Evolutionary conservation across 2,329 filamentous ascomycete genomes (phyloP).

Genomic region (Ophiosphaerella herpotricha): DNA sequence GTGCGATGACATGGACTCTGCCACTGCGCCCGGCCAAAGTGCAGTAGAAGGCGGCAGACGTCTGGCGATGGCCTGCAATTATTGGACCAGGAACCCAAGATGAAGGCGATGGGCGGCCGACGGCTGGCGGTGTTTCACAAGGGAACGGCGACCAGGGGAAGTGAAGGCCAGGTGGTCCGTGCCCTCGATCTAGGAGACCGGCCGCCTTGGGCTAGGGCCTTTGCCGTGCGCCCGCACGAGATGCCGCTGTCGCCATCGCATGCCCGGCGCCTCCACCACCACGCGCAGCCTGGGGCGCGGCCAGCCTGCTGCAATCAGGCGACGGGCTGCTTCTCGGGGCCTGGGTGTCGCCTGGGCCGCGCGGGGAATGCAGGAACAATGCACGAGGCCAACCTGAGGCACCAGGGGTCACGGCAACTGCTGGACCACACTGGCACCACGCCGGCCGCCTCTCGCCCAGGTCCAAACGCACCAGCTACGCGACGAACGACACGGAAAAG

Average conservation of each 20-base stretch:
- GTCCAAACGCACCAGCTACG: no score
- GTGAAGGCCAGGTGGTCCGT: not conserved
- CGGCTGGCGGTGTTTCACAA: constrained; percentile 11
- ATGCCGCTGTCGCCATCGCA: no score
- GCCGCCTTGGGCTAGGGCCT: not conserved
- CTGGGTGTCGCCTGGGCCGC: not conserved
- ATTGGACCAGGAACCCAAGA: no score
- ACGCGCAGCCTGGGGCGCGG: no score
- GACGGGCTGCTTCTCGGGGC: no score
- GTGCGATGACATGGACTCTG: constrained; percentile 6
- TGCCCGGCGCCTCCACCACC: no score
- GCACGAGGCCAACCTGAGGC: constrained; percentile 9
- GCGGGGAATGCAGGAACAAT: constrained; percentile 10
- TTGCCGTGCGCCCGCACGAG: no score
- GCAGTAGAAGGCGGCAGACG: no score
- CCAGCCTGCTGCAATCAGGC: no score
- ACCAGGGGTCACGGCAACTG: constrained; percentile 4
- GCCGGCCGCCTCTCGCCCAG: not conserved
- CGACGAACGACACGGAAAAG: no score
- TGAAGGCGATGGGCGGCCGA: constrained; percentile 1
- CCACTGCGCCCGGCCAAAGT: constrained; percentile 11
- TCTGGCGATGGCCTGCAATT: not conserved
- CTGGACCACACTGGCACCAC: not conserved
- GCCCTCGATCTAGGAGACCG: not conserved
- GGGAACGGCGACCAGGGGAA: not conserved